Conservation (phyloP, 1,139 yeast species). For the Scheffersomyces illinoinensis region DNA sequence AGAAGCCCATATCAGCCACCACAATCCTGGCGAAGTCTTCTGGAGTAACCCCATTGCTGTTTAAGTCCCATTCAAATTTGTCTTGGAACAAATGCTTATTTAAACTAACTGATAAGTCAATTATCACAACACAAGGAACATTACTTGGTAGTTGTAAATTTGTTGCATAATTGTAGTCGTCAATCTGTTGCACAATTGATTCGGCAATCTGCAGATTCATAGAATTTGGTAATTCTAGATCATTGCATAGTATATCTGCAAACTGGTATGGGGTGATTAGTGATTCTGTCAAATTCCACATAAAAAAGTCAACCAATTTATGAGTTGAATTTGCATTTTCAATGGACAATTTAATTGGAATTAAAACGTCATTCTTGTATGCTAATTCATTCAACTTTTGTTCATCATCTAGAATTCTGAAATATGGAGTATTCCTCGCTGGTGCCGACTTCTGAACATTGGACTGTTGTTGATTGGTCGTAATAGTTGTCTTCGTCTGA, state of each 20-base stretch:
- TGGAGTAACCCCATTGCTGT: constrained; percentile 67
- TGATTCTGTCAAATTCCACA: constrained; percentile 87
- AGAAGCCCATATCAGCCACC: constrained; percentile 80
- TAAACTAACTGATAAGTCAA: constrained; percentile 79
- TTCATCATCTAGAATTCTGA: constrained; percentile 24
- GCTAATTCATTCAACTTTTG: constrained; percentile 27
- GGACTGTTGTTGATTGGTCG: constrained; percentile 21
- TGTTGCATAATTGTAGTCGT: constrained; percentile 60
- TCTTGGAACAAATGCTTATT: constrained; percentile 87
- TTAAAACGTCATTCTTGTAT: constrained; percentile 45
- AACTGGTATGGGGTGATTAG: constrained; percentile 82
- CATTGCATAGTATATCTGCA: constrained; percentile 77
- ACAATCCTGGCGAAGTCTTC: constrained; percentile 81
- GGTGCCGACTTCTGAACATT: constrained; percentile 36
- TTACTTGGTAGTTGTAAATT: constrained; percentile 60
- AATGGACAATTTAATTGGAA: constrained; percentile 78
- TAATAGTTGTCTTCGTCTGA: constrained; percentile 11
- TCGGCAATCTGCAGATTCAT: constrained; percentile 67
- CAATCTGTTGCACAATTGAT: constrained; percentile 77
- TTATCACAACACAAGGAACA: constrained; percentile 70
- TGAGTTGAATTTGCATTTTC: constrained; percentile 63
- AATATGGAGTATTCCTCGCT: constrained; percentile 33
- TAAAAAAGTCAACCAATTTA: constrained; percentile 74
- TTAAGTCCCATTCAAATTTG: constrained; percentile 91
- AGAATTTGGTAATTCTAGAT: constrained; percentile 71